These are phyloP conservation scores for Trichophyton rubrum DNA, from an alignment of 2,329 filamentous ascomycete species.

Conservation along the genomic window DNA sequence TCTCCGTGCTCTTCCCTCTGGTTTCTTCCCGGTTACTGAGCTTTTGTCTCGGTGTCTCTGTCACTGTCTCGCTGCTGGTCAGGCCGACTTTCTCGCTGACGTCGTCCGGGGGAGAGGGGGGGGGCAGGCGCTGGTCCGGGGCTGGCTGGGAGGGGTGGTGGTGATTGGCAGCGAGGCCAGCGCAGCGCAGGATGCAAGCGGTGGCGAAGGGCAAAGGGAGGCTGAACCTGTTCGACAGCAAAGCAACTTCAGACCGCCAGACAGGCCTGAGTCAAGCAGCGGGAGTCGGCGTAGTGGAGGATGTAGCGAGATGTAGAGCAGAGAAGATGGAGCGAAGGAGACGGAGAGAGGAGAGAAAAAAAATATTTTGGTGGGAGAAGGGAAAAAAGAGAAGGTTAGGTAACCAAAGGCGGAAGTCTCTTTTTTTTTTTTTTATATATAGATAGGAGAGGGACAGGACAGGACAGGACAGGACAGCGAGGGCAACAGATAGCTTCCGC, in stretches of 20 bases:
- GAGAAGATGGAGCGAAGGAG: too few species aligned
- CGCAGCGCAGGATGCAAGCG: slow-evolving; percentile 3
- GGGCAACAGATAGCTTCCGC: background rate
- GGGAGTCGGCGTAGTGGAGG: background rate
- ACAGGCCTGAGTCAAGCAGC: background rate
- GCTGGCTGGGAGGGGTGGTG: slow-evolving; percentile 4
- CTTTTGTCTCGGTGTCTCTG: background rate
- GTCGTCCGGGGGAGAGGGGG: background rate
- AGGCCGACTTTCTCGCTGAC: background rate
- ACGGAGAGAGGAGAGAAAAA: background rate
- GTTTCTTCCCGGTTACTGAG: background rate
- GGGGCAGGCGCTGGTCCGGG: background rate
- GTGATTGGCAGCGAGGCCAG: slow-evolving; percentile 9
- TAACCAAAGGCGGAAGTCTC: background rate
- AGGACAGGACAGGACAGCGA: background rate
- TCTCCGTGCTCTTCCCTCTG: background rate
- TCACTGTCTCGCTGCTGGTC: background rate
- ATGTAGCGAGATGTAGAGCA: background rate
- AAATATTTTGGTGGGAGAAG: background rate
- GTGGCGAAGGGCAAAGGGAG: slow-evolving; percentile 1
- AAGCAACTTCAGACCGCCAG: background rate
- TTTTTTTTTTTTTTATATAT: background rate
- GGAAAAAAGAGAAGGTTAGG: background rate
- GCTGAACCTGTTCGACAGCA: background rate
- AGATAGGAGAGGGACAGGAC: background rate